phyloP scores from a whole-genome alignment of 2,329 filamentous ascomycete species.

The Talaromyces sp. region DNA sequence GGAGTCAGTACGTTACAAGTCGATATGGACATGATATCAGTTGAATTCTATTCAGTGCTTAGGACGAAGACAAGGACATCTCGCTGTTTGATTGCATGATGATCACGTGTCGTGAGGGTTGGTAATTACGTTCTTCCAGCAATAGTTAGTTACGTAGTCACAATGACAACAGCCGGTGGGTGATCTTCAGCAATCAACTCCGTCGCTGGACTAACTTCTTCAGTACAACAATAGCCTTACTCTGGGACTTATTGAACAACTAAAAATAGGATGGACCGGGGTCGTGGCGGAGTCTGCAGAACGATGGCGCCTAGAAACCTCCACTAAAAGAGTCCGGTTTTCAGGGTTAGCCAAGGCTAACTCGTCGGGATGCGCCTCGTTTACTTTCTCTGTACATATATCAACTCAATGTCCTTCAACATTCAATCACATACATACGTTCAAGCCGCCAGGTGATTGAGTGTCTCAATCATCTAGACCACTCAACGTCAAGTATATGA shows the following conservation, averaged over 20 bases:
- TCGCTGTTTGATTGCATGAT: not conserved
- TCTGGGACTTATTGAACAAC: not conserved
- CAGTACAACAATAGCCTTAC: not conserved
- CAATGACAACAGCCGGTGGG: too few relatives aligned
- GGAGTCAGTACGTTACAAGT: not conserved
- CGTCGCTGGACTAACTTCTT: too few relatives aligned
- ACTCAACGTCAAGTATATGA: not conserved
- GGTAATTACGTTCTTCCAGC: not conserved
- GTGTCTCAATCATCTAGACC: not conserved
- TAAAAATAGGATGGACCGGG: constrained; percentile 6
- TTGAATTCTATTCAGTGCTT: not conserved
- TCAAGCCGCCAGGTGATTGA: not conserved
- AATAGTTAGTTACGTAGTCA: too few relatives aligned
- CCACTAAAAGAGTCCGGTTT: constrained; percentile 4
- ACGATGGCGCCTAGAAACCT: not conserved
- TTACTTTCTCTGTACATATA: not conserved
- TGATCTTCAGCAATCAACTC: not conserved
- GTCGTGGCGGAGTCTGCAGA: constrained; percentile 10
- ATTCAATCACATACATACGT: not conserved
- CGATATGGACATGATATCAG: not conserved
- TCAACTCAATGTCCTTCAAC: not conserved
- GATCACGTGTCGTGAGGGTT: constrained; percentile 1
- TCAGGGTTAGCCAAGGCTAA: not conserved
- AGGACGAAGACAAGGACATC: not conserved
- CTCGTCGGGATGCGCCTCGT: not conserved